phyloP scores from a whole-genome alignment of 345 rosid genomes.

The Zanthoxylum bungeanum region DNA sequence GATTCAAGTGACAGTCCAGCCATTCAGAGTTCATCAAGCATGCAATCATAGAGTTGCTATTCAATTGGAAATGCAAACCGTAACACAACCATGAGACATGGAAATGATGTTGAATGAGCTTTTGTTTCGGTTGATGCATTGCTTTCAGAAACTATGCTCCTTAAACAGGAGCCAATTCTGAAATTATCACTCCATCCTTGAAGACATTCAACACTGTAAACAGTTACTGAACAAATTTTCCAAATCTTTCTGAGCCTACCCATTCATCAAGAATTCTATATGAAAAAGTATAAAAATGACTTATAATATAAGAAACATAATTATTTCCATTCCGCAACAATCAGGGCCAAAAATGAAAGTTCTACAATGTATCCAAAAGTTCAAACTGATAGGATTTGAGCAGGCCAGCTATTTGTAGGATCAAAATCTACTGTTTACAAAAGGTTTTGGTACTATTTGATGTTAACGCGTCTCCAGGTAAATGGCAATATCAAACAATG shows the following conservation, averaged over 20 bases:
- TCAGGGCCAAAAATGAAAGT: background rate
- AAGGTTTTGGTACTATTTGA: background rate
- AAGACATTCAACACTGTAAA: background rate
- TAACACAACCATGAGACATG: background rate
- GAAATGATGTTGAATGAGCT: background rate
- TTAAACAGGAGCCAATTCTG: background rate
- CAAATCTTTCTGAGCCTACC: background rate
- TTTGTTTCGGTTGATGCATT: no score
- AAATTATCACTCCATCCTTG: background rate
- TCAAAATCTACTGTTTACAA: background rate
- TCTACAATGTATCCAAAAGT: background rate
- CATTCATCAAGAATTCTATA: background rate
- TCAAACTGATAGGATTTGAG: background rate
- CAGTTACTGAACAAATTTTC: background rate
- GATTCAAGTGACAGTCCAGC: background rate
- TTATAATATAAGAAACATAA: background rate
- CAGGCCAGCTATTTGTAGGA: background rate
- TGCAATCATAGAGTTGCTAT: background rate
- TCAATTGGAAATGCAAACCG: background rate
- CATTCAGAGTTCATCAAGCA: background rate
- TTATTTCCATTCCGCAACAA: background rate
- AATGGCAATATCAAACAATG: background rate
- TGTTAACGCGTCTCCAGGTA: background rate
- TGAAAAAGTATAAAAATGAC: background rate
- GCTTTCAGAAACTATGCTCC: background rate